These are phyloP conservation scores for Oenanthe sinensis DNA, from an alignment of 129 eudicot species.

Conservation along the genomic window DNA sequence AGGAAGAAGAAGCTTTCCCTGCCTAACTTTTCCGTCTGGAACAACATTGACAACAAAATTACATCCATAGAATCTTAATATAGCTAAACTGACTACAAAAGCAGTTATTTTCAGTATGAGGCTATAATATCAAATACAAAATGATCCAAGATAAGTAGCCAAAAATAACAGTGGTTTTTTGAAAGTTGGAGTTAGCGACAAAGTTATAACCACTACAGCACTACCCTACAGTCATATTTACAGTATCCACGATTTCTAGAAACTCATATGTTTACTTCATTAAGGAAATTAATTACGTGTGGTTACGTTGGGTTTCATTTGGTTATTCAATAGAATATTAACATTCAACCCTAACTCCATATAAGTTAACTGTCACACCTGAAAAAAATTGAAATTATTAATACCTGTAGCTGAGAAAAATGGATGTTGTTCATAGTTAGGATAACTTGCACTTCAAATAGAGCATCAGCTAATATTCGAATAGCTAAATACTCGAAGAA, in stretches of 20 bases:
- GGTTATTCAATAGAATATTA: neutral
- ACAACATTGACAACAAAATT: slow-evolving; percentile 6
- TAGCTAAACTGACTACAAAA: neutral
- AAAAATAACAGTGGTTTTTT: too few species aligned
- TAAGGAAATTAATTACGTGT: neutral
- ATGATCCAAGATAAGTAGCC: neutral
- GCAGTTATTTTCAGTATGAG: neutral
- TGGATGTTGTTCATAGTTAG: slow-evolving; percentile 75
- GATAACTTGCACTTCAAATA: slow-evolving; percentile 44
- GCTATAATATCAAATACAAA: neutral
- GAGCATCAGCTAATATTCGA: slow-evolving; percentile 56
- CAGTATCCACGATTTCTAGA: neutral
- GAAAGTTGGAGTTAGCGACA: neutral
- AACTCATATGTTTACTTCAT: neutral
- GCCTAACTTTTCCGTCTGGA: slow-evolving; percentile 71
- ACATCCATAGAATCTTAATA: neutral
- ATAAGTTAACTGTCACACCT: neutral
- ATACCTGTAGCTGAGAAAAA: slow-evolving; percentile 86
- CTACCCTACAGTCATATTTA: neutral
- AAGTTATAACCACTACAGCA: neutral
- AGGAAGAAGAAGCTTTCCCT: slow-evolving; percentile 67
- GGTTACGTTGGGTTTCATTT: neutral
- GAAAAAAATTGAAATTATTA: neutral
- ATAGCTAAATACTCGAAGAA: slow-evolving; percentile 63
- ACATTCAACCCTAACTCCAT: neutral